These are phyloP conservation scores for Geoglossum glabrum DNA, from an alignment of 495 filamentous ascomycete genomes.

Conservation along the genomic window DNA sequence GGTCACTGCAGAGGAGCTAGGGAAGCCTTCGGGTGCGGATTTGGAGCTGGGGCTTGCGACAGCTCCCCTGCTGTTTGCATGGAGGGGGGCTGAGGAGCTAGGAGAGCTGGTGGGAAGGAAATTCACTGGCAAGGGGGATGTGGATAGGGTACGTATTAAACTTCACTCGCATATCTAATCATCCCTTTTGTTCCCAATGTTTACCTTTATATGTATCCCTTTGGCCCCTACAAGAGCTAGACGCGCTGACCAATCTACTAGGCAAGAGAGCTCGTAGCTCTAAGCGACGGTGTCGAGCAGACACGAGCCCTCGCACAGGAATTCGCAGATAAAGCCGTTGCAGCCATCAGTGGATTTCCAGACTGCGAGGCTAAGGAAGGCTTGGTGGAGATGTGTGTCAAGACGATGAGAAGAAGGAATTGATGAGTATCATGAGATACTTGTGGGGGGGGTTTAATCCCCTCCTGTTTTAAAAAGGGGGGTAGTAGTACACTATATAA, in stretches of 20 bases:
- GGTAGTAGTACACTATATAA: no score
- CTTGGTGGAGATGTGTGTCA: slow-evolving; percentile 79
- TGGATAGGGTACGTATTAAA: slow-evolving; percentile 41
- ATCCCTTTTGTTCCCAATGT: not conserved
- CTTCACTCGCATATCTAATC: not conserved
- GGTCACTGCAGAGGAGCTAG: slow-evolving; percentile 58
- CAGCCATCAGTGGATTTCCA: slow-evolving; percentile 63
- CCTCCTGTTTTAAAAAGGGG: no score
- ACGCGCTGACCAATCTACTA: slow-evolving; percentile 3
- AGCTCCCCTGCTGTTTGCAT: slow-evolving; percentile 88
- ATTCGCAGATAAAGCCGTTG: slow-evolving; percentile 73
- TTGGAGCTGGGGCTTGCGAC: slow-evolving; percentile 85
- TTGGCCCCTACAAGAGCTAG: not conserved
- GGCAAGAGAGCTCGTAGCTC: slow-evolving; percentile 67
- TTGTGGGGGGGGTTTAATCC: no score
- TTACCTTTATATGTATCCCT: not conserved
- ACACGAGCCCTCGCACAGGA: slow-evolving; percentile 76
- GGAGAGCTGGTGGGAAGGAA: slow-evolving; percentile 81
- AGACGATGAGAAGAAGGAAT: slow-evolving; percentile 76
- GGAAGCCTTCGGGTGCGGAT: slow-evolving; percentile 89
- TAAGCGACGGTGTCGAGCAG: slow-evolving; percentile 74
- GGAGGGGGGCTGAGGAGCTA: slow-evolving; percentile 73
- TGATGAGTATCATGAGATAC: slow-evolving; percentile 24
- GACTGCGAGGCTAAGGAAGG: slow-evolving; percentile 82
- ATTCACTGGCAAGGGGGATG: slow-evolving; percentile 67